These are phyloP conservation scores for Euphorbia lathyris DNA, from an alignment of 345 rosid species.

Conservation along the genomic window DNA sequence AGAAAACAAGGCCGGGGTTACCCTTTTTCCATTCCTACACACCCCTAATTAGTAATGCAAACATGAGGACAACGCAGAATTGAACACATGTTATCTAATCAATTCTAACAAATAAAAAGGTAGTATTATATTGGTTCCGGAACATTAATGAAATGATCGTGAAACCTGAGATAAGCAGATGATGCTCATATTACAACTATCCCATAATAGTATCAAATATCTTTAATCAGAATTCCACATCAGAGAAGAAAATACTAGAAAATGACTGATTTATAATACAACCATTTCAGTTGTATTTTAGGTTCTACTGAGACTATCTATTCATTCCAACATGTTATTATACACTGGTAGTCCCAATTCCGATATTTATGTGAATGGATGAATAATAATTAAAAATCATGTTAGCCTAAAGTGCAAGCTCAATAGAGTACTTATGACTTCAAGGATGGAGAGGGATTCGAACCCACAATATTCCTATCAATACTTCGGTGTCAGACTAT, in stretches of 20 bases:
- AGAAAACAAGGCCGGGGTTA: background rate
- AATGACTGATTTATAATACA: too few relatives aligned
- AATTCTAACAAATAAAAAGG: slow-evolving; percentile 5
- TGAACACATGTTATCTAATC: background rate
- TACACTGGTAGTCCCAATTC: background rate
- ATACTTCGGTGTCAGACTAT: too few relatives aligned
- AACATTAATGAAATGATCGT: background rate
- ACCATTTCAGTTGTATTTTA: background rate
- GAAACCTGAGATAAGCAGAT: background rate
- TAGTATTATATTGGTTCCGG: too few relatives aligned
- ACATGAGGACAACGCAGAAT: background rate
- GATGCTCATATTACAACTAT: background rate
- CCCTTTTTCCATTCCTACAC: background rate
- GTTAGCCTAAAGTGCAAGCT: slow-evolving; percentile 5
- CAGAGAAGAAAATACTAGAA: background rate
- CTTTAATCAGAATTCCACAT: too few relatives aligned
- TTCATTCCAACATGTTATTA: background rate
- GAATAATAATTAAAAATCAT: background rate
- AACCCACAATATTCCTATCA: too few relatives aligned
- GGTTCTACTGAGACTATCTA: background rate
- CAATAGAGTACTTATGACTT: too few relatives aligned
- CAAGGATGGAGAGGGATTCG: too few relatives aligned
- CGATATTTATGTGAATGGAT: background rate
- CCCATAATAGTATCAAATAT: background rate
- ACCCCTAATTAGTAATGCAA: background rate